Conservation (phyloP, 2,329 filamentous ascomycete species). For the Stachybotrys elegans region DNA sequence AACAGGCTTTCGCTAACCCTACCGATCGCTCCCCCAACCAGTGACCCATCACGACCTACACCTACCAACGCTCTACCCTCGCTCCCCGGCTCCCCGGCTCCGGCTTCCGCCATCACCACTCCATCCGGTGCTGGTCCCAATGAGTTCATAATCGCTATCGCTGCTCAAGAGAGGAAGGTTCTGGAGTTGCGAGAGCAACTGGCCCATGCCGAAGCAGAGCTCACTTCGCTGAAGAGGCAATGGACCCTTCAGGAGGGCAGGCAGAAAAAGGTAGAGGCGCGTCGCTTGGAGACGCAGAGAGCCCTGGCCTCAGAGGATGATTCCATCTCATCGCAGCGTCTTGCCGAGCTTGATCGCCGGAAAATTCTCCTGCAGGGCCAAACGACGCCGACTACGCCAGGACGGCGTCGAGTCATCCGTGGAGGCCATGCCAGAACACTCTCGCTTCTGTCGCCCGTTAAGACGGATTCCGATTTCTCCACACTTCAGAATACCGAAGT, state of each 20-base stretch:
- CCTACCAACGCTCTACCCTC: conserved; percentile 34
- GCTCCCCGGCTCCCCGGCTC: conserved; percentile 46
- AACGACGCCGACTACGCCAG: conserved; percentile 34
- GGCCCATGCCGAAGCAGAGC: conserved; percentile 71
- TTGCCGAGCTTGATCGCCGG: conserved; percentile 66
- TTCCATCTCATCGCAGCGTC: conserved; percentile 30
- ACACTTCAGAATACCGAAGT: conserved; percentile 34
- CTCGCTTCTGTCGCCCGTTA: conserved; percentile 74
- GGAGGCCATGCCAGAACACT: conserved; percentile 61
- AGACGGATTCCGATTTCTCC: conserved; percentile 36
- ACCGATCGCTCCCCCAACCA: conserved; percentile 52
- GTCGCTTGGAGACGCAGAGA: conserved; percentile 44
- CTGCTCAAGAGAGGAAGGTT: conserved; percentile 85
- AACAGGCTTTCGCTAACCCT: conserved; percentile 58
- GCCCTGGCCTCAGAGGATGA: conserved; percentile 21
- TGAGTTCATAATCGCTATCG: conserved; percentile 81
- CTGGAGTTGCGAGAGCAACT: conserved; percentile 89
- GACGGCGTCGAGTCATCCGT: conserved; percentile 60
- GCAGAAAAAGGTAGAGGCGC: conserved; percentile 67
- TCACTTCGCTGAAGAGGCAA: conserved; percentile 73
- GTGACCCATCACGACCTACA: conserved; percentile 46
- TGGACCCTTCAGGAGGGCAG: conserved; percentile 74
- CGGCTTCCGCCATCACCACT: conserved; percentile 35
- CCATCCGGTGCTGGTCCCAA: conserved; percentile 49
- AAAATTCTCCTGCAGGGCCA: conserved; percentile 58